Conservation (phyloP, 805 yeast genomes). For the Lachancea dasiensis region DNA sequence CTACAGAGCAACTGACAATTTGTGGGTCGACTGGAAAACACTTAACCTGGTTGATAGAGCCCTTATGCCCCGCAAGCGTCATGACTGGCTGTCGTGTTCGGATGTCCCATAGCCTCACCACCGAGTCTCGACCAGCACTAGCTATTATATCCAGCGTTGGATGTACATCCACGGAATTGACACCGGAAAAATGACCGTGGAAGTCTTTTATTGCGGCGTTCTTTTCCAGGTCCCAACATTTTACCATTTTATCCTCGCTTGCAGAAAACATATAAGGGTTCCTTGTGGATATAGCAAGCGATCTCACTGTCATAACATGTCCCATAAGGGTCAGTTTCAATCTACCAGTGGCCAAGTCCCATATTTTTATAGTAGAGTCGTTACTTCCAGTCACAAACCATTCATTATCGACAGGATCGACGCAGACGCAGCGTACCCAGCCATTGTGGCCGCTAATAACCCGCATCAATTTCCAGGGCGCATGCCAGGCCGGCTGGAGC, state of each 20-base stretch:
- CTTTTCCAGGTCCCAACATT: conserved; percentile 94
- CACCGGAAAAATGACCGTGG: conserved; percentile 91
- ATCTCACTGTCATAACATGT: conserved; percentile 84
- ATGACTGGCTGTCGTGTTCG: conserved; percentile 69
- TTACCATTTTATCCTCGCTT: conserved; percentile 86
- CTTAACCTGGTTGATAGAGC: conserved; percentile 63
- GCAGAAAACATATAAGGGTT: conserved; percentile 89
- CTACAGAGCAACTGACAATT: conserved; percentile 75
- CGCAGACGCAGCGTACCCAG: conserved; percentile 77
- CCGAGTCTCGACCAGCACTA: conserved; percentile 85
- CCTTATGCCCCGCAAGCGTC: conserved; percentile 75
- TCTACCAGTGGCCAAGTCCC: conserved; percentile 76
- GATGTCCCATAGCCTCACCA: conserved; percentile 90
- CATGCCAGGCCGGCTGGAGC: conserved; percentile 40
- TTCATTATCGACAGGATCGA: conserved; percentile 74
- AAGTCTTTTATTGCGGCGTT: conserved; percentile 78
- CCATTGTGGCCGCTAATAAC: conserved; percentile 89
- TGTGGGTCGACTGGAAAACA: conserved; percentile 79
- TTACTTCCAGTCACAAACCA: conserved; percentile 92
- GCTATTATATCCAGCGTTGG: conserved; percentile 79
- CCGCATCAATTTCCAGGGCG: conserved; percentile 64
- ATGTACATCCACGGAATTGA: conserved; percentile 76
- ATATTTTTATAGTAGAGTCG: conserved; percentile 82
- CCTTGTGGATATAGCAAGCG: conserved; percentile 60
- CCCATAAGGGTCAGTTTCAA: conserved; percentile 78